A percentile compares a stretch with the other conserved stretches of the same genome.
Evolutionary conservation across 208 protist genomes (phyloP).

Genomic region (Trypanosoma congolense): DNA sequence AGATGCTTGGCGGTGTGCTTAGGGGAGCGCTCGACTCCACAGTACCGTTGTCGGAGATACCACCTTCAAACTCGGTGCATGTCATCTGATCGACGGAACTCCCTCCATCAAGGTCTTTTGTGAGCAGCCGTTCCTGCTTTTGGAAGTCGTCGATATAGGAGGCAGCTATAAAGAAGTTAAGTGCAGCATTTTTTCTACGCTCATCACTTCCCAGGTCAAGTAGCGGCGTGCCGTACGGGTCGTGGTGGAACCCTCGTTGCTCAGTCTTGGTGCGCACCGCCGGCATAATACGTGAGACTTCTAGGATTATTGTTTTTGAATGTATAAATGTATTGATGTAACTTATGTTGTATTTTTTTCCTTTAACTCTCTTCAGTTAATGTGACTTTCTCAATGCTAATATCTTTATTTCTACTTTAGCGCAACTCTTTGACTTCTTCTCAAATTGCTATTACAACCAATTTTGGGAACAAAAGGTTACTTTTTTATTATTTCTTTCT

Average conservation of each 20-base stretch:
- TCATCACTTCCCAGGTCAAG: conserved; percentile 3
- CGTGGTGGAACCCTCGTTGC: conserved; percentile 12
- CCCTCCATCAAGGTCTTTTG: conserved; percentile 3
- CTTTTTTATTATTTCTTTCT: no score
- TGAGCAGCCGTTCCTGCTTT: not conserved
- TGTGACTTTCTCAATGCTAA: no score
- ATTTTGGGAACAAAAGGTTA: no score
- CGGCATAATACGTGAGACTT: conserved; percentile 2
- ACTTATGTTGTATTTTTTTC: no score
- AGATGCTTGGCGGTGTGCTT: not conserved
- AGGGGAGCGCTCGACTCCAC: conserved; percentile 2
- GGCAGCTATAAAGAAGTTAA: conserved; percentile 7
- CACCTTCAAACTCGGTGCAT: conserved; percentile 7
- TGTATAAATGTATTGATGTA: no score
- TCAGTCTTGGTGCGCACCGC: not conserved
- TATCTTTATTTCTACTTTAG: no score
- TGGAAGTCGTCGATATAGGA: not conserved
- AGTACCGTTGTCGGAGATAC: conserved; percentile 18
- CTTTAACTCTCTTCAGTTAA: no score
- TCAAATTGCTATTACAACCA: no score
- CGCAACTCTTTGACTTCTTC: no score
- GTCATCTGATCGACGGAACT: conserved; percentile 8
- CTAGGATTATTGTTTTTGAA: no score
- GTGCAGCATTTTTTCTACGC: conserved; percentile 2
- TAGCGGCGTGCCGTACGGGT: conserved; percentile 10